Base-by-base conservation (phyloP, 2,329 filamentous ascomycete genomes). In the Cladophialophora bantiana region DNA sequence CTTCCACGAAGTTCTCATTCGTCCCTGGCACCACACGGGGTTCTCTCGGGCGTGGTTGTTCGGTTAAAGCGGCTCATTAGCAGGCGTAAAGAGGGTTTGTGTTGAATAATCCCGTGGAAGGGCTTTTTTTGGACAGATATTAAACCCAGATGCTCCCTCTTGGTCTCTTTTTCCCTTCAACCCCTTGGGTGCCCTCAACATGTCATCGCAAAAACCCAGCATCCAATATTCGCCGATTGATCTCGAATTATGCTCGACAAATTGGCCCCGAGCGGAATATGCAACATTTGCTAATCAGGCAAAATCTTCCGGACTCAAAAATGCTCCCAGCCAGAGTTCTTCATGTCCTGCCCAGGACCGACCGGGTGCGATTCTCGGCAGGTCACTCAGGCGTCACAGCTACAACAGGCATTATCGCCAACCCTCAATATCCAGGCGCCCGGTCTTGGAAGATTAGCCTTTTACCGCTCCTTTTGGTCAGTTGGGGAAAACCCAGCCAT, bases 21-120 rank as follows among this genome's bases (percentile, higher is more conserved):
- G 34, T 32, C 7, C 15, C 36, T n/a, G 40, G n/a, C n/a, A 42
- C 40, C n/a, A 42, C 40, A 42, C 10, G 34, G 15, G 10, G 50
- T 13, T 7, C 12, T 13, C 10, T 32, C 20, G 15, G 52, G 13
- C 52, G n/a, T 36, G 31, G 52, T 40, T 38, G 18, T 50, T 53
- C 59, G 59, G 59, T 61, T 61, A 61, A 26, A 15, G 42, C 59
- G 59, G 59, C 59, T 61, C 59, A 50, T 53, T 61, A 61, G 59
- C 59, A 54, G 53, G 45, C 59, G 36, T 52, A 61, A 26, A 35
- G 48, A 53, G 48, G 26, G 48, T 32, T 20, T 48, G 15, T 57
- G 55, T 36, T 61, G 59, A 61, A 52, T 61, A 61, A 61, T 61
- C 59, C 45, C 38, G 2, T 20, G 26, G 4, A 2, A 31, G 45